These are phyloP conservation scores for Colletotrichum paranaense DNA, from an alignment of 2,329 filamentous ascomycete genomes.

Conservation along the genomic window DNA sequence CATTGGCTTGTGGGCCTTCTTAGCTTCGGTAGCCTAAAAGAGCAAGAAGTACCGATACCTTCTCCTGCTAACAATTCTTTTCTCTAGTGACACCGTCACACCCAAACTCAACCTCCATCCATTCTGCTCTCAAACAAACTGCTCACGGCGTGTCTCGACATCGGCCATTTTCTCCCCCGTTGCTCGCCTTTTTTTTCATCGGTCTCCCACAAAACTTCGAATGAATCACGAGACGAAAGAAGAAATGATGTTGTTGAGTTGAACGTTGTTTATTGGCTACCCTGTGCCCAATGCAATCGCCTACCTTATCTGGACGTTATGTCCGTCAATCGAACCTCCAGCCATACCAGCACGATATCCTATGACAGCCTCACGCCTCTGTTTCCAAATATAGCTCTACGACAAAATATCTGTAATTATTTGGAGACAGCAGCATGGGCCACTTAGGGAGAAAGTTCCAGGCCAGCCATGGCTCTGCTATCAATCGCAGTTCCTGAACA, in stretches of 20 bases:
- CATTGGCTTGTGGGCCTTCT: not conserved
- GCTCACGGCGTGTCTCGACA: conserved; percentile 16
- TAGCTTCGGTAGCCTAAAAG: not conserved
- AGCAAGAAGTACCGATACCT: conserved; percentile 15
- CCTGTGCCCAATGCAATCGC: not conserved
- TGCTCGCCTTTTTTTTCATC: not conserved
- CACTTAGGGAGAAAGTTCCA: not conserved
- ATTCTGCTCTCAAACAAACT: conserved; percentile 27
- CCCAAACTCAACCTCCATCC: not conserved
- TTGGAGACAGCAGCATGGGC: not conserved
- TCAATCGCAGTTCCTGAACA: not conserved
- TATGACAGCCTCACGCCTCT: not conserved
- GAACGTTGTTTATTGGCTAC: not conserved
- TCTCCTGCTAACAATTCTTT: conserved; percentile 18
- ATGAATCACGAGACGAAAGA: conserved; percentile 24
- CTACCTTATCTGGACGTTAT: not conserved
- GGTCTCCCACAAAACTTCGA: not conserved
- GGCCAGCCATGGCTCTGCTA: not conserved
- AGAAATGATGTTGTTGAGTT: not conserved
- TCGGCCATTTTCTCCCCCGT: not conserved
- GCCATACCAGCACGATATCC: not conserved
- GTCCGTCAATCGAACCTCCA: not conserved
- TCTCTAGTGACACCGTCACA: conserved; percentile 11
- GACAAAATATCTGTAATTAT: not conserved
- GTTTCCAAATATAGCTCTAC: not conserved